These are phyloP conservation scores for Glaciozyma antarctica DNA, from an alignment of 768 basidiomycete genomes.

Conservation along the genomic window DNA sequence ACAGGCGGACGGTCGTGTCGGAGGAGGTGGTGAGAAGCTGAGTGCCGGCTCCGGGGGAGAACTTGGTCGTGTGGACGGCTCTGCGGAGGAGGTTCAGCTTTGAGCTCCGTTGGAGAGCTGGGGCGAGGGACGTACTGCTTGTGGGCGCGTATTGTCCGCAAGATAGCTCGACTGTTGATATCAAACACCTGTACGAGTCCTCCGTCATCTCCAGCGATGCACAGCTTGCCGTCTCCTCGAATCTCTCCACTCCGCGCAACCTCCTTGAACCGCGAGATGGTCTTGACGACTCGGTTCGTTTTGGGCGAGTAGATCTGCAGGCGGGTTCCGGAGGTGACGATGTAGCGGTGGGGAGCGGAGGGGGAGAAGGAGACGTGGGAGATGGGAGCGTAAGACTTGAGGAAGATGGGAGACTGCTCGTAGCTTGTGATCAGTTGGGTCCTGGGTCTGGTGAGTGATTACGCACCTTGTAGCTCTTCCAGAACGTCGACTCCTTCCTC, in stretches of 20 bases:
- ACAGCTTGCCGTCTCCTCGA: slow-evolving; percentile 82
- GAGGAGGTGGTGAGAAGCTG: slow-evolving; percentile 90
- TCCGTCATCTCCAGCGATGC: slow-evolving; percentile 89
- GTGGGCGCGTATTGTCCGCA: slow-evolving; percentile 83
- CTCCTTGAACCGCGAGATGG: slow-evolving; percentile 93
- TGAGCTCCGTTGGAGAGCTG: neutral
- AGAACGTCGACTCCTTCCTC: slow-evolving; percentile 33
- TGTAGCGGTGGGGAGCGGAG: slow-evolving; percentile 81
- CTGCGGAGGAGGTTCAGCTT: slow-evolving; percentile 29
- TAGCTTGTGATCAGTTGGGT: neutral
- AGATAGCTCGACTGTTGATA: slow-evolving; percentile 80
- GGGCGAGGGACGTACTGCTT: slow-evolving; percentile 52
- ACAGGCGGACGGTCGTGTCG: slow-evolving; percentile 84
- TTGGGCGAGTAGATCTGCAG: slow-evolving; percentile 93
- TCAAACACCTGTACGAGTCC: slow-evolving; percentile 89
- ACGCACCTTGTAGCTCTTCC: slow-evolving; percentile 33
- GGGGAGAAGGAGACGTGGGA: slow-evolving; percentile 88
- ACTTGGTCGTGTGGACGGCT: slow-evolving; percentile 88
- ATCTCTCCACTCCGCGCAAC: slow-evolving; percentile 82
- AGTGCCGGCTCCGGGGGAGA: slow-evolving; percentile 64
- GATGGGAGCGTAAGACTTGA: slow-evolving; percentile 94
- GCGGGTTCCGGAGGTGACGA: slow-evolving; percentile 85
- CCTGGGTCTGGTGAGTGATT: neutral
- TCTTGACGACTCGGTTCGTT: slow-evolving; percentile 93
- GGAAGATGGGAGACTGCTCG: slow-evolving; percentile 49